A percentile compares a stretch with the other conserved stretches of the same genome.
These are phyloP conservation scores for Saccharum spontaneum DNA, from an alignment of 176 grass and related monocot genomes.

Conservation along the genomic window DNA sequence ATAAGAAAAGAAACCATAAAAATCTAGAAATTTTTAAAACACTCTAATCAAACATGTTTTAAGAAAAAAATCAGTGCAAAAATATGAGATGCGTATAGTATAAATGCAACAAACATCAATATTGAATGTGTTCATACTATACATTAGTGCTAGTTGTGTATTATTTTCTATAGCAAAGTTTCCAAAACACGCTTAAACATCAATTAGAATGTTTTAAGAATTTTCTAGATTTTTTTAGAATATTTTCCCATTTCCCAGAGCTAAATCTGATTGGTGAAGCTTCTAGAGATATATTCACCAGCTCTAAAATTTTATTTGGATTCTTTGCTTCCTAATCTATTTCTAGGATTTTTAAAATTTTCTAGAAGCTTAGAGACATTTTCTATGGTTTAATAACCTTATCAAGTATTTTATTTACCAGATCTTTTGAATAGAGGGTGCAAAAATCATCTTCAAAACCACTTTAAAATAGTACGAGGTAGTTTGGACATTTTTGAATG, in stretches of 20 bases:
- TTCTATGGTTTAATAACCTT: neutral
- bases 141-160: neutral
- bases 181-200: neutral
- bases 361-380: neutral
- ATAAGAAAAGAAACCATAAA: neutral
- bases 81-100: neutral
- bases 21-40: neutral
- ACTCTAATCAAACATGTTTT: neutral
- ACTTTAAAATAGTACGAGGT: neutral
- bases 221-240: neutral
- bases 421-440: neutral
- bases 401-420: neutral
- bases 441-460: neutral
- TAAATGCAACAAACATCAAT: neutral
- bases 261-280: neutral
- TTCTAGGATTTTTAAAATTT: neutral
- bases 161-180: neutral
- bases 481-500: neutral
- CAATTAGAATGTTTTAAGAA: neutral
- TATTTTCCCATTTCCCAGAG: neutral
- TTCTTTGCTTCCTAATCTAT: neutral
- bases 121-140: neutral
- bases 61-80: neutral
- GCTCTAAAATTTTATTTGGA: neutral
- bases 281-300: neutral